Evolutionary conservation across 2,329 filamentous ascomycete species (phyloP).

Genomic region (Lecanicillium sp.): DNA sequence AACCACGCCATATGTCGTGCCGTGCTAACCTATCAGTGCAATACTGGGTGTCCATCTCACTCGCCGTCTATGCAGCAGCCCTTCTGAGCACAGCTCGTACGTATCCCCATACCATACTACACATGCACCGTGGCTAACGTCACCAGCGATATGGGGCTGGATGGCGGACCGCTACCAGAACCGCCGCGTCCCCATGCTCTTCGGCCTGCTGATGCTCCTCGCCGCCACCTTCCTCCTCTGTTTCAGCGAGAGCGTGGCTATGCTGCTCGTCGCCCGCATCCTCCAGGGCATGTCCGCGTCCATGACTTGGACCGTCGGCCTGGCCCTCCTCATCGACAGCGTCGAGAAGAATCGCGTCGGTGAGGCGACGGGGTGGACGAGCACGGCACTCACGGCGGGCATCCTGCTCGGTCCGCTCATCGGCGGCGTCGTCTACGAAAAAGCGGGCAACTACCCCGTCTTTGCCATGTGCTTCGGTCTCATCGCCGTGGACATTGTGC

Average conservation of each 20-base stretch:
- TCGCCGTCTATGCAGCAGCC: conserved; percentile 28
- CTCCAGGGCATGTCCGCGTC: conserved; percentile 29
- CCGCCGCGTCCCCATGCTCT: conserved; percentile 28
- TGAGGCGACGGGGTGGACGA: conserved; percentile 29
- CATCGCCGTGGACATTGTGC: conserved; percentile 25
- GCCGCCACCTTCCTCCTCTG: conserved; percentile 28
- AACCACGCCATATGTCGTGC: no score
- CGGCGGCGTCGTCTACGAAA: conserved; percentile 28
- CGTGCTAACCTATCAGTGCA: conserved; percentile 23
- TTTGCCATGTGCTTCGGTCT: conserved; percentile 32
- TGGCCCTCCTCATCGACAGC: conserved; percentile 30
- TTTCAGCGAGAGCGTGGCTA: conserved; percentile 24
- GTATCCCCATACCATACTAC: conserved; percentile 1
- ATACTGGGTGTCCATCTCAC: conserved; percentile 31
- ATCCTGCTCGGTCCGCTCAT: conserved; percentile 27
- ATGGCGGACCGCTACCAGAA: conserved; percentile 29
- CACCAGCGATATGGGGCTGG: conserved; percentile 29
- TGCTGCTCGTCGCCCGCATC: conserved; percentile 27
- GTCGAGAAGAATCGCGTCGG: conserved; percentile 27
- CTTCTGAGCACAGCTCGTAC: conserved; percentile 27
- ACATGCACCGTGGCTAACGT: background rate
- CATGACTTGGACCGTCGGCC: conserved; percentile 31
- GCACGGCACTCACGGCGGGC: conserved; percentile 27
- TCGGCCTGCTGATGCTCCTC: conserved; percentile 25
- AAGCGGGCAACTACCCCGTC: conserved; percentile 28